A percentile compares a stretch with the other conserved stretches of the same genome.
These are phyloP conservation scores for Schrenkiella parvula DNA, from an alignment of 345 rosid species.

Conservation along the genomic window DNA sequence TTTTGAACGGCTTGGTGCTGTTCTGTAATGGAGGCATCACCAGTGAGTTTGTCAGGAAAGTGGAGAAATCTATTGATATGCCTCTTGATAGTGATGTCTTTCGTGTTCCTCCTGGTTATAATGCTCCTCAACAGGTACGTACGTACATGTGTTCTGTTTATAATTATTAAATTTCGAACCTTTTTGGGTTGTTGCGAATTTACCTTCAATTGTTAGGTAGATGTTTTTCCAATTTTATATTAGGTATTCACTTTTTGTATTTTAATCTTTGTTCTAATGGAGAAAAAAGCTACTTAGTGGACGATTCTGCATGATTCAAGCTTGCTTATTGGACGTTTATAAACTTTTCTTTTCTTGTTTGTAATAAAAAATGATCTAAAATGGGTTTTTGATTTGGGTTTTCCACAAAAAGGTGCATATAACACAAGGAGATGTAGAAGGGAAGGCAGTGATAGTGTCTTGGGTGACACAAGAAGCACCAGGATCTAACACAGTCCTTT, in stretches of 20 bases:
- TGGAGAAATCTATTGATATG: conserved; percentile 57
- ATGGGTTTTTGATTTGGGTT: not conserved
- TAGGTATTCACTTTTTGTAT: not conserved
- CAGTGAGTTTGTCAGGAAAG: conserved; percentile 53
- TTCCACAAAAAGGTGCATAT: conserved; percentile 50
- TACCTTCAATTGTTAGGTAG: not conserved
- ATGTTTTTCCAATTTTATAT: conserved; percentile 4
- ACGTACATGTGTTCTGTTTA: conserved; percentile 1
- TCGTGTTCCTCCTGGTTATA: conserved; percentile 57
- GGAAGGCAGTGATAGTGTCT: conserved; percentile 76
- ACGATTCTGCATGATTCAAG: not conserved
- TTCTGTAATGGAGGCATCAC: conserved; percentile 68
- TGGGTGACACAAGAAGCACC: conserved; percentile 79
- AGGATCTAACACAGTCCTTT: conserved; percentile 57
- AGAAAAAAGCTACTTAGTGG: not conserved
- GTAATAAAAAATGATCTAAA: not conserved
- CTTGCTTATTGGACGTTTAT: not conserved
- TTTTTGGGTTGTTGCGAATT: not conserved
- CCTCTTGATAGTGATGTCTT: conserved; percentile 78
- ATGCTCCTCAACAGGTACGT: conserved; percentile 89
- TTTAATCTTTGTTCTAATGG: not conserved
- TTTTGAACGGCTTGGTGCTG: conserved; percentile 35
- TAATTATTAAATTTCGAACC: not conserved
- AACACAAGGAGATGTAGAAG: conserved; percentile 90
- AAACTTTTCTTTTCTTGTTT: not conserved